Conservation (phyloP, 164 flowering plant species). For the Dillenia turbinata region DNA sequence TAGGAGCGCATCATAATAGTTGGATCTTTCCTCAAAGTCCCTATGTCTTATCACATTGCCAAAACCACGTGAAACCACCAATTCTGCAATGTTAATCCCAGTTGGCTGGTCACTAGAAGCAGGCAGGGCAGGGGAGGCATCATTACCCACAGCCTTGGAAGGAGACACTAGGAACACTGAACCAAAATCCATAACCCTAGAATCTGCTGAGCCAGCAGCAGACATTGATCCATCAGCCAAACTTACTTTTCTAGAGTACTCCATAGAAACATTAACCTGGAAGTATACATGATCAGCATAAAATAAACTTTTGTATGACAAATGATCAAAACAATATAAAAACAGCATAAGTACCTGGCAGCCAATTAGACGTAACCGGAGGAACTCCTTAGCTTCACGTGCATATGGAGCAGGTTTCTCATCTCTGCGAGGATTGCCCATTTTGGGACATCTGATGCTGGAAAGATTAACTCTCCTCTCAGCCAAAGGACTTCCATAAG, state of each 20-base stretch:
- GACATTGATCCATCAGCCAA: constrained; percentile 56
- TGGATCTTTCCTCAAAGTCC: constrained; percentile 97
- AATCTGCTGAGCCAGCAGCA: constrained; percentile 45
- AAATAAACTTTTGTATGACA: background rate
- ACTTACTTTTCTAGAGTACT: constrained; percentile 80
- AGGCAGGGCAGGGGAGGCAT: constrained; percentile 33
- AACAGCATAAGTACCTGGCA: constrained; percentile 47
- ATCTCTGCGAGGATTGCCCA: constrained; percentile 88
- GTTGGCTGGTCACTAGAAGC: constrained; percentile 40
- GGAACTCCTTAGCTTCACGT: constrained; percentile 87
- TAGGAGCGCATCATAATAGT: constrained; percentile 82
- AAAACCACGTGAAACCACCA: constrained; percentile 80
- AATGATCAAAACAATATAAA: background rate
- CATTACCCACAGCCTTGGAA: constrained; percentile 57
- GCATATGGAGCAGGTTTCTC: constrained; percentile 87
- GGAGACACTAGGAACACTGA: constrained; percentile 71
- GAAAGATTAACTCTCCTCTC: constrained; percentile 93
- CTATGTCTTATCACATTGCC: constrained; percentile 80
- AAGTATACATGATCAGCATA: background rate
- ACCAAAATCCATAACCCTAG: constrained; percentile 97
- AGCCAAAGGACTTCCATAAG: constrained; percentile 84
- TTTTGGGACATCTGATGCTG: constrained; percentile 83
- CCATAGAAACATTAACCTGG: constrained; percentile 94
- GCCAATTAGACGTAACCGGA: constrained; percentile 81
- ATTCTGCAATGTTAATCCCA: constrained; percentile 76